Base-by-base conservation (phyloP, 202 grass and related monocot species). In the Miscanthus sacchariflorus region DNA sequence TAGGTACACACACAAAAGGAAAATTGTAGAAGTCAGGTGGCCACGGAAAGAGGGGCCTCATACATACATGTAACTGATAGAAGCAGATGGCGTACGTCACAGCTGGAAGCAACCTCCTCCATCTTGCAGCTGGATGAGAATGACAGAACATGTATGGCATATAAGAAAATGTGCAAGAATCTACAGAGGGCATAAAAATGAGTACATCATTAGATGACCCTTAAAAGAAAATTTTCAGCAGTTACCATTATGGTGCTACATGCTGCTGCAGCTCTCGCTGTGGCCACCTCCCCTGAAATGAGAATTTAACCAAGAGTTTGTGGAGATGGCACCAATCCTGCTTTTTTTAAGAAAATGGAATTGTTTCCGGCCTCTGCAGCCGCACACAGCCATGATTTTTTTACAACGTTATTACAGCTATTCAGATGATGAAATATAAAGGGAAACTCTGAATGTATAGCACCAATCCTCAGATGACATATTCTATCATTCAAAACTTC, bases 211-310 rank as follows among this genome's bases (percentile, higher is more conserved):
- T 14, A 68, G 76, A 80, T 30, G 28, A 80, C 54, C 42, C 13
- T 69, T 25, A 33, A 4, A 50, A 17, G 35, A 80, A 19, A 19
- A 36, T 36, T 36, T 56, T 58, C 54, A 58, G 54, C 36, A 43
- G 14, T 75, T 91, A 95, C 96, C 92, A 93, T 95, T 82, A 95
- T 83, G 58, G 90, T 89, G 25, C 90, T 91, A 88, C 92, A 93
- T 70, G 96, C 91, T 85, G 94, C 92, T 45, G 94, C 92, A 78
- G 96, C 94, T 87, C 91, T 99, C 15, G 92, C 92, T 74, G 94
- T 99, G 70, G 83, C 94, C 86, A 92, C 81, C 78, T 99, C 89
- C 78, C 93, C 96, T 98, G 72, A 88, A 80, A 79, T 88, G 68
- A 77, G 24, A 30, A 89, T 49, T 24, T 21, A 50, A 65, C 24